Conservation (phyloP, 2,329 filamentous ascomycete genomes). For the Cladophialophora carrionii region DNA sequence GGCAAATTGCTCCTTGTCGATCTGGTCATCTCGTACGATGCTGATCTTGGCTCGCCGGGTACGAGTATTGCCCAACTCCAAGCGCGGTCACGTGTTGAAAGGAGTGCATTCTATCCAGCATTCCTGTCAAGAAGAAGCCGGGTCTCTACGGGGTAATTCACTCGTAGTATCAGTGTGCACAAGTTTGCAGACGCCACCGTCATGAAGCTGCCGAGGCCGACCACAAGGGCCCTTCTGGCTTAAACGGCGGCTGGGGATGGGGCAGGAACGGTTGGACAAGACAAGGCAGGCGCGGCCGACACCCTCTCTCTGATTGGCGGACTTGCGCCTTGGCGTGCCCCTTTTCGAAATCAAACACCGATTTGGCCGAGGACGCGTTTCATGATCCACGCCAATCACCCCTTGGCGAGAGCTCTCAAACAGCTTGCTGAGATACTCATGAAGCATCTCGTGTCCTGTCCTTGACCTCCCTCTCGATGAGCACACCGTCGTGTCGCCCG, state of each 20-base stretch:
- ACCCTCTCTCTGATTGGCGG: conserved; percentile 16
- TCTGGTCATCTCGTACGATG: neutral
- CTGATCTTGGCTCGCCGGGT: neutral
- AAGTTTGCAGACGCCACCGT: neutral
- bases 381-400: conserved; percentile 12
- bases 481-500: conserved; percentile 27
- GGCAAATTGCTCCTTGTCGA: neutral
- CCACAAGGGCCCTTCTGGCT: neutral
- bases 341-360: conserved; percentile 24
- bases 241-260: neutral
- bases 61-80: neutral
- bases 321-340: conserved; percentile 14
- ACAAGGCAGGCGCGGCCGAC: neutral
- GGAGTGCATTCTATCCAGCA: neutral
- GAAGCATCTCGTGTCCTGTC: conserved; percentile 19
- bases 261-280: conserved; percentile 3
- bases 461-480: conserved; percentile 40
- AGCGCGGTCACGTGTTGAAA: too few relatives aligned
- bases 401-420: conserved; percentile 7
- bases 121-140: neutral
- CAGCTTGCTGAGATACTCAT: conserved; percentile 1
- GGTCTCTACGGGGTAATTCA: neutral
- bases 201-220: neutral
- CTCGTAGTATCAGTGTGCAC: neutral
- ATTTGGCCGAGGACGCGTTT: conserved; percentile 25